Evolutionary conservation across 345 rosid genomes (phyloP), one percentile per base, ranked within the genome.

Genomic region (Populus simonii): DNA sequence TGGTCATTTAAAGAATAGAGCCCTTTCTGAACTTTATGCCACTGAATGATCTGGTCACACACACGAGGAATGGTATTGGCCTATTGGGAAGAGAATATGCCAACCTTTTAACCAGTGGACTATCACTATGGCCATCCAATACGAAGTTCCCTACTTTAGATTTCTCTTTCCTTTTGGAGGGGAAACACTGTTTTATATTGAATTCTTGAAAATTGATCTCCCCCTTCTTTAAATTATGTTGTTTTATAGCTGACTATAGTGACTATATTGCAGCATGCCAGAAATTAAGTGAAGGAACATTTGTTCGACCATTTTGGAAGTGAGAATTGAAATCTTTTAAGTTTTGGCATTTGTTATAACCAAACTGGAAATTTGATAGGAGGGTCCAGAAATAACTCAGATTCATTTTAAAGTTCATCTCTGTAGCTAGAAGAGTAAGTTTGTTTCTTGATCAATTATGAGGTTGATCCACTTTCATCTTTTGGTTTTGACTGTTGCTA

Each of bases 11-110:
- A 68, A n/a, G 3, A 41, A 33, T 15, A 13, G 68, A 70, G 70
- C n/a, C 16, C 68, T 22, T 41, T 77, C 12, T 69, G 74, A 55
- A 27, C 59, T 13, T 38, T 71, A 61, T 71, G 70, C 71, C 59
- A 71, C n/a, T 25, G 16, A 41, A 39, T 45, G 49, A 15, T 33
- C 31, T 49, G 36, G 72, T 75, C 72, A n/a, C 72, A 22, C 73
- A 2, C 12, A 22, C 1, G 36, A 1, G 74, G 35, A 13, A 45
- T 39, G 51, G 20, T 22, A 62, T 33, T 43, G 51, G n/a, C n/a
- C n/a, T n/a, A n/a, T n/a, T n/a, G n/a, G 20, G 5, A 62, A 49
- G 45, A 77, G 31, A 18, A 11, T 41, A 76, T 20, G 39, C 57
- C 76, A 38, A 2, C n/a, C 43, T 39, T 0, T n/a, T 25, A 17